These are phyloP conservation scores for Fraxinus ornus DNA, from an alignment of 305 asterid species.

Conservation along the genomic window DNA sequence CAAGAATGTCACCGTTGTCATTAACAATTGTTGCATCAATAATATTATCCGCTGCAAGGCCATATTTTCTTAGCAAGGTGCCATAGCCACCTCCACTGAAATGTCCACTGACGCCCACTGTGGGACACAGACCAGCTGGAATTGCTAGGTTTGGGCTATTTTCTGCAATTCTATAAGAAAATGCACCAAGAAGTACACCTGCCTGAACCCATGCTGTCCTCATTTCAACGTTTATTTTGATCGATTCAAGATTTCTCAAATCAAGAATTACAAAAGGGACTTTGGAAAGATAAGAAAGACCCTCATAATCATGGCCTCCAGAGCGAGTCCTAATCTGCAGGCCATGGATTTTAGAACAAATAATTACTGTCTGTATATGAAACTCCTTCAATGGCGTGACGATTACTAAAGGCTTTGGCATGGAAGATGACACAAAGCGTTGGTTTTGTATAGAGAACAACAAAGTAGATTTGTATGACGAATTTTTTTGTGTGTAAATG, in stretches of 20 bases:
- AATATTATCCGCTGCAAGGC: constrained; percentile 35
- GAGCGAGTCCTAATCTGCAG: constrained; percentile 32
- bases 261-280: constrained; percentile 36
- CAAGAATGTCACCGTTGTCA: constrained; percentile 27
- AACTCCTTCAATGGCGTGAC: constrained; percentile 29
- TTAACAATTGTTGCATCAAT: constrained; percentile 29
- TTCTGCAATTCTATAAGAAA: constrained; percentile 22
- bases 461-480: constrained; percentile 33
- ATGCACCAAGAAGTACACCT: constrained; percentile 33
- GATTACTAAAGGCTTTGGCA: constrained; percentile 34
- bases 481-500: constrained; percentile 23
- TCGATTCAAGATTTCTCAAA: constrained; percentile 27
- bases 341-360: constrained; percentile 24
- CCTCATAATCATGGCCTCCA: constrained; percentile 49
- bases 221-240: constrained; percentile 15
- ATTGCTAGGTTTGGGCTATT: constrained; percentile 30
- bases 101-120: constrained; percentile 44
- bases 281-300: constrained; percentile 35
- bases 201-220: constrained; percentile 40
- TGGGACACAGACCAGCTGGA: constrained; percentile 43
- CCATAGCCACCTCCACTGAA: constrained; percentile 47
- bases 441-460: constrained; percentile 38
- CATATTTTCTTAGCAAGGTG: constrained; percentile 29
- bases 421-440: constrained; percentile 33
- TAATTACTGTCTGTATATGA: constrained; percentile 30